Base-by-base conservation (phyloP, 345 rosid species). In the Bruguiera parviflora region DNA sequence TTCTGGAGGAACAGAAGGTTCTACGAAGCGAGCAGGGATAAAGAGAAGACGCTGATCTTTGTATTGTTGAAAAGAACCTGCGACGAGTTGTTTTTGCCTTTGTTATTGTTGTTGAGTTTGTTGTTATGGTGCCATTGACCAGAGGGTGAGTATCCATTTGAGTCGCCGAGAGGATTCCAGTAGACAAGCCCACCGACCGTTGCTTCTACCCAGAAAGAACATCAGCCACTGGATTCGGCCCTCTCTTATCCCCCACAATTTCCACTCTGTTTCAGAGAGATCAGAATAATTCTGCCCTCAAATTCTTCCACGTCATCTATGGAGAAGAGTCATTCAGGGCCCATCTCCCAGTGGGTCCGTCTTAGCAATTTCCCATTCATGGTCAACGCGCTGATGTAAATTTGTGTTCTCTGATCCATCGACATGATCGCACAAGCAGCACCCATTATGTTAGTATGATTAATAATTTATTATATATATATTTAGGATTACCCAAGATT, bases 61-160 rank as follows among this genome's bases (percentile, higher is more conserved):
- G 66, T 22, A 67, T 1, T 35, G 33, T 58, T 51, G 71, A 37
- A 13, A 71, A 69, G 39, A 68, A 71, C 19, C 56, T 61, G 32
- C 49, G 19, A 43, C 49, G 49, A 43, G 19, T 19, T 43, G 49
- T 13, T 3, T 18, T 13, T 3, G 19, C 15, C 49, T 13, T 43
- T 43, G 18, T 43, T 43, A 43, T 15, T 3, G 19, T 43, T 43
- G 49, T 43, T 13, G 49, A 13, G 66, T 49, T 28, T 10, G 72
- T 21, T 21, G 72, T 60, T 27, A 69, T 22, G 80, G 64, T 63
- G 24, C 81, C 5, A 39, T 28, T 21, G 58, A 79, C 52, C 27
- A 79, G 74, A 79, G 65, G 82, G 52, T 71, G 88, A 78, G 77
- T 73, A 81, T 81, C 75, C 91, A 87, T 84, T 76, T 55, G 71